Base-by-base conservation (phyloP, 2,329 filamentous ascomycete species). In the Pestalotiopsis sp. region DNA sequence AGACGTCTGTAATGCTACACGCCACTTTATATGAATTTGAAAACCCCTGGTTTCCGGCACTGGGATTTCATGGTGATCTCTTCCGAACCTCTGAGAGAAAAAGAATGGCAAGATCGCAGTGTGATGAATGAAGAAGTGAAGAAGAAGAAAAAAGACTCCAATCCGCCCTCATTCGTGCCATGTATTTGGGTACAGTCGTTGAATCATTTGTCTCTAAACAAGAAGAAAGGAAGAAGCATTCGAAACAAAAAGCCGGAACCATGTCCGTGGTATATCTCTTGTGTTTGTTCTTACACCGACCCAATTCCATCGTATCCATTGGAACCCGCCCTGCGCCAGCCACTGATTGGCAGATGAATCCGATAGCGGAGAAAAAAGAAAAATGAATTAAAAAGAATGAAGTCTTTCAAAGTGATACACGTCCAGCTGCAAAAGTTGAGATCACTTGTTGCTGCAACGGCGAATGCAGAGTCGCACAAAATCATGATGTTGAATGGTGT, bases 331-430 rank as follows among this genome's bases (percentile, higher is more conserved):
- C 23, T 64, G 39, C 61, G 61, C 61, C 61, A 64, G 61, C 39
- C 39, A 52, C 36, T 64, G 38, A 25, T 49, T 3, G 62, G 62
- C 27, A 49, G 23, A 49, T 20, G 62, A 25, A 52, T 38, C 27
- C 39, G 49, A 49, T 17, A 27, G 38, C 11, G 9, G 36, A 17
- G 31, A 38, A 39, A 25, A 52, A 64, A 9, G 31, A 52, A 59
- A 27, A n/a, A 20, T 61, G 23, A 25, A 73, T 67, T 69, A 69
- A 70, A 68, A 68, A 68, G 68, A 69, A 70, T 68, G 64, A 72
- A 73, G 41, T 64, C 41, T 49, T 41, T 38, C 27, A 59, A 66
- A 36, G 23, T 36, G 14, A 23, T 59, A 59, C n/a, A 27, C 5
- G n/a, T 31, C 36, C 60, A 14, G 31, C 36, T 39, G 27, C 20